These are phyloP conservation scores for Theobroma cacao DNA, from an alignment of 345 rosid genomes.

Conservation along the genomic window DNA sequence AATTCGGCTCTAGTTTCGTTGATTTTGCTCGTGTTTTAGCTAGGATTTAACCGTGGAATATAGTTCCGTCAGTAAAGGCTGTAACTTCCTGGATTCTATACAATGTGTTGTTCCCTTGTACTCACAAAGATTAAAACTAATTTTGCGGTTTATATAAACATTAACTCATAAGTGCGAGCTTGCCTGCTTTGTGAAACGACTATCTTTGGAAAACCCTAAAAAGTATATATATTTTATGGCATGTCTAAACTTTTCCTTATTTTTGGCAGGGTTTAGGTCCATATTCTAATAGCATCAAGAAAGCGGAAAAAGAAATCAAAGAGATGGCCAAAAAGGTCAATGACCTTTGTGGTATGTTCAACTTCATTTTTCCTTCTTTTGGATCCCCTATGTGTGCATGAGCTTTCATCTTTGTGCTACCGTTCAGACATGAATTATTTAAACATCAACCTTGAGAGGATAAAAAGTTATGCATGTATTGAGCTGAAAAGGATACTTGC, in stretches of 20 bases:
- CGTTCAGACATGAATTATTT: neutral
- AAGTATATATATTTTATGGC: no score
- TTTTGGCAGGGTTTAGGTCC: conserved; percentile 81
- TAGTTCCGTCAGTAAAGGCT: no score
- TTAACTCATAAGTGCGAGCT: neutral
- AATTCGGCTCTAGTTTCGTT: neutral
- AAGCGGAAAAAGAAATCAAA: conserved; percentile 82
- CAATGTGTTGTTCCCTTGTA: no score
- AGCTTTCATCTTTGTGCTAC: neutral
- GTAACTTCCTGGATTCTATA: no score
- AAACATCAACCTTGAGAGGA: neutral
- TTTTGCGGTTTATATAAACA: neutral
- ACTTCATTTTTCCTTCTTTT: neutral
- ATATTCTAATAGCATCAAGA: conserved; percentile 78
- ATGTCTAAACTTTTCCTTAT: neutral
- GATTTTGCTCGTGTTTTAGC: neutral
- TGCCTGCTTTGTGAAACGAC: neutral
- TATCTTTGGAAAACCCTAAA: neutral
- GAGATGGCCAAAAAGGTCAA: conserved; percentile 85
- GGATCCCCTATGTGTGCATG: neutral
- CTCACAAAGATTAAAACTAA: no score
- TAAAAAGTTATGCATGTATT: neutral
- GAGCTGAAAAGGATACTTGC: neutral
- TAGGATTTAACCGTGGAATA: neutral
- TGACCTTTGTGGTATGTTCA: conserved; percentile 69